Evolutionary conservation across 805 yeast genomes (phyloP).

Genomic region (Schizosaccharomyces octosporus): DNA sequence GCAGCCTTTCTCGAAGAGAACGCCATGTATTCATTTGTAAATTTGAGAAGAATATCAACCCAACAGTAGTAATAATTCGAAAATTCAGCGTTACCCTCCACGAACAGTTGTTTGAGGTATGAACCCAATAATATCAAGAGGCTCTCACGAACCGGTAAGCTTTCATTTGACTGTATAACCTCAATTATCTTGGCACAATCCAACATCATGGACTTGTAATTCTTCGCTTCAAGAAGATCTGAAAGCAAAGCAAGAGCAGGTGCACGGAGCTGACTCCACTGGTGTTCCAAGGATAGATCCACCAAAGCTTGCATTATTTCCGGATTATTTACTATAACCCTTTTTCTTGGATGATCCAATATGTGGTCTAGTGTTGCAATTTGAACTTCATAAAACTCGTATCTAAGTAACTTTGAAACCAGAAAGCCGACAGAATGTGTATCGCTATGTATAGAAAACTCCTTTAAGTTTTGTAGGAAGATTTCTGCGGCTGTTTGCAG

Average conservation of each 20-base stretch:
- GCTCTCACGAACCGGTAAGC: background rate
- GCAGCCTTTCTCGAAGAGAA: conserved; percentile 20
- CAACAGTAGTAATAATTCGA: conserved; percentile 13
- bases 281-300: background rate
- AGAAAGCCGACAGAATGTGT: background rate
- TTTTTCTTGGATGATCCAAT: background rate
- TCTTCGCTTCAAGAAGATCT: background rate
- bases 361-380: background rate
- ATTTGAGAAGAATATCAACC: background rate
- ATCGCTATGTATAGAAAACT: background rate
- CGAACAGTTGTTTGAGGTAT: background rate
- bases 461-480: background rate
- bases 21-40: conserved; percentile 19
- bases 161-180: background rate
- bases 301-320: background rate
- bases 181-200: background rate
- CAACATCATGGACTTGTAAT: background rate
- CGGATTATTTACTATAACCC: background rate
- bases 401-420: background rate
- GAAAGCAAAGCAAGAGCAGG: background rate
- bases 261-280: background rate
- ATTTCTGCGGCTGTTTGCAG: background rate
- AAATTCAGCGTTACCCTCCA: background rate
- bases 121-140: background rate
- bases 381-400: background rate